phyloP scores from a whole-genome alignment of 208 protist species.

The Wallacemonas sp. region DNA sequence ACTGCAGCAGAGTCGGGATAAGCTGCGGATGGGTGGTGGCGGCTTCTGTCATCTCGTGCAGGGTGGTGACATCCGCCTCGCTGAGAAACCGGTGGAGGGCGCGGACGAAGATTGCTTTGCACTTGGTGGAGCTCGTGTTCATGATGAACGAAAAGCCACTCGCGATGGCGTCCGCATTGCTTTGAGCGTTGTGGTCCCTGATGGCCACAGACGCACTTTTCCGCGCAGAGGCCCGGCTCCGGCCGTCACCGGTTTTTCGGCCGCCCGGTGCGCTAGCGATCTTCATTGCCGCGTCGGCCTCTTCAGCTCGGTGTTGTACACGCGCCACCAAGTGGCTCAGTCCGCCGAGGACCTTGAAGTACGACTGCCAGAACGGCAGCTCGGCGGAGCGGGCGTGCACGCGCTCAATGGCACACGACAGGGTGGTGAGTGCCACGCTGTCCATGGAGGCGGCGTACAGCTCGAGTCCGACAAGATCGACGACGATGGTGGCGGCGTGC shows the following conservation, averaged over 20 bases:
- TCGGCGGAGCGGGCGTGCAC: slow-evolving; percentile 35
- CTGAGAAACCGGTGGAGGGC: slow-evolving; percentile 65
- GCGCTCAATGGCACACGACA: slow-evolving; percentile 31
- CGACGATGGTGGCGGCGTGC: slow-evolving; percentile 65
- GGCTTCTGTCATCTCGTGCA: slow-evolving; percentile 50
- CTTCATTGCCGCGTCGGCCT: no score
- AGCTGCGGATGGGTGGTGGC: slow-evolving; percentile 42
- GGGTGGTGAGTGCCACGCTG: slow-evolving; percentile 12
- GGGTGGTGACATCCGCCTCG: slow-evolving; percentile 21
- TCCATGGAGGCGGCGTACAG: slow-evolving; percentile 18
- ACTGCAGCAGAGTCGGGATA: slow-evolving; percentile 63
- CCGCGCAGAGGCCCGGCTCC: neutral
- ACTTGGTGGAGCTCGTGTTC: slow-evolving; percentile 68
- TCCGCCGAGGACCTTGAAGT: slow-evolving; percentile 52
- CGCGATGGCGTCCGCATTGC: slow-evolving; percentile 22
- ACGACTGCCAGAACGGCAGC: slow-evolving; percentile 63
- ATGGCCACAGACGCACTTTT: neutral
- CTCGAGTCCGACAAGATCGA: slow-evolving; percentile 72
- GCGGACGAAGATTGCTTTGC: slow-evolving; percentile 71
- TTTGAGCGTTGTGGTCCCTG: neutral
- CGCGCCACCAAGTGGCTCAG: slow-evolving; percentile 41
- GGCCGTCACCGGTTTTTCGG: neutral
- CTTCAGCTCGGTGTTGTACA: no score
- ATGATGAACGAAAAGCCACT: slow-evolving; percentile 68
- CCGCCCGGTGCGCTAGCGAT: no score